These are phyloP conservation scores for Botryotinia calthae DNA, from an alignment of 2,329 filamentous ascomycete species.

Conservation along the genomic window DNA sequence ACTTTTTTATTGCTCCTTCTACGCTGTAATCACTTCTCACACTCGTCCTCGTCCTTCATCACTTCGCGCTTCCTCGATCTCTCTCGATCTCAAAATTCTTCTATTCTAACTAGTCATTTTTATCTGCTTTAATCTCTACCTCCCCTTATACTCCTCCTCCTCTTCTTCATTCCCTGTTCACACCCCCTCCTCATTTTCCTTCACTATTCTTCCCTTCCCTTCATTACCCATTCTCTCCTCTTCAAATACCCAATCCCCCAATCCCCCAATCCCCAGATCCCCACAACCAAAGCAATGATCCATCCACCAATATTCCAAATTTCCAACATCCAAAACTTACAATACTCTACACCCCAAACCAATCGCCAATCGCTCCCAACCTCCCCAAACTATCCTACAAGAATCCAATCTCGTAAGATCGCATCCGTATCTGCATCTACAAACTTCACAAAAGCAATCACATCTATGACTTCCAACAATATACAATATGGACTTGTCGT, in stretches of 20 bases:
- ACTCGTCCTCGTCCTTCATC: not conserved
- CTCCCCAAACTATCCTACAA: too few species aligned
- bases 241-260: not conserved
- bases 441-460: too few species aligned
- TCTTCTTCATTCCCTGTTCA: too few species aligned
- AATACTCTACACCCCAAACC: not conserved
- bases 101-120: too few species aligned
- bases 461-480: not conserved
- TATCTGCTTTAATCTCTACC: too few species aligned
- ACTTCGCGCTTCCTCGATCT: not conserved
- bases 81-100: not conserved
- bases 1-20: not conserved
- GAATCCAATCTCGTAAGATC: too few species aligned
- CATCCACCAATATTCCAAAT: not conserved
- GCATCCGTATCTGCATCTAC: too few species aligned
- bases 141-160: not conserved
- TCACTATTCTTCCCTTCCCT: too few species aligned
- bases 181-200: not conserved
- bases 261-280: not conserved
- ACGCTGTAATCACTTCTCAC: not conserved
- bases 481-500: not conserved
- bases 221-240: not conserved
- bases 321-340: not conserved
- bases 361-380: too few species aligned
- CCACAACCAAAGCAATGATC: not conserved